These are phyloP conservation scores for Ceratocystis huliohia DNA, from an alignment of 2,329 filamentous ascomycete species.

Conservation along the genomic window DNA sequence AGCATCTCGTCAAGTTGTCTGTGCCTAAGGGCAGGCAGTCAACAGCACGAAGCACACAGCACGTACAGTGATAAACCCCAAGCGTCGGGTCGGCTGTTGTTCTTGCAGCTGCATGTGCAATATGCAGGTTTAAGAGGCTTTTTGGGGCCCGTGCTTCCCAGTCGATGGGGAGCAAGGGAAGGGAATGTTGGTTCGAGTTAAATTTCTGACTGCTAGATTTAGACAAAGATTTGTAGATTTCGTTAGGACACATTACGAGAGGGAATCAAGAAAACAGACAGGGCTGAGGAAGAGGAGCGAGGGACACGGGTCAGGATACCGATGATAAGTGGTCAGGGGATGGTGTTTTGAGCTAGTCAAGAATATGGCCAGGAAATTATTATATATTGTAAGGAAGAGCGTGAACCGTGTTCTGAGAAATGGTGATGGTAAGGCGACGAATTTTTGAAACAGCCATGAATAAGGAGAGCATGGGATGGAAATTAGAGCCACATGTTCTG, in stretches of 20 bases:
- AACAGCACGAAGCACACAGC: too few relatives aligned
- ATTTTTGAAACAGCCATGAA: slow-evolving; percentile 10
- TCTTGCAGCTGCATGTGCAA: slow-evolving; percentile 5
- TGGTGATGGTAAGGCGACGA: slow-evolving; percentile 6
- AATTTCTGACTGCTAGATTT: background rate
- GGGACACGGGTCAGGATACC: background rate
- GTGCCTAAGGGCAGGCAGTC: background rate
- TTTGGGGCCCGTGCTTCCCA: slow-evolving; percentile 3
- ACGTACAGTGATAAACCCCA: background rate
- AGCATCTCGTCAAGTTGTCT: background rate
- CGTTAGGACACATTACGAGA: background rate
- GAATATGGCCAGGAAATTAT: background rate
- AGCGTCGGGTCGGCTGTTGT: slow-evolving; percentile 8
- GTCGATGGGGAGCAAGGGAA: background rate
- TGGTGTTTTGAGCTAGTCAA: background rate
- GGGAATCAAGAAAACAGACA: background rate
- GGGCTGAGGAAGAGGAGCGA: background rate
- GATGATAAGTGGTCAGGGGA: background rate
- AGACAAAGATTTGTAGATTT: background rate
- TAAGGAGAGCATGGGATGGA: slow-evolving; percentile 8
- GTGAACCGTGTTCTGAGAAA: slow-evolving; percentile 12
- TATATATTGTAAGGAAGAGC: background rate
- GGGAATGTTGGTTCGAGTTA: background rate
- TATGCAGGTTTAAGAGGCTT: slow-evolving; percentile 5
- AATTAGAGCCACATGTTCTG: slow-evolving; percentile 9